These are phyloP conservation scores for Trypanosomatidae sp. DNA, from an alignment of 208 protist species.

Conservation along the genomic window DNA sequence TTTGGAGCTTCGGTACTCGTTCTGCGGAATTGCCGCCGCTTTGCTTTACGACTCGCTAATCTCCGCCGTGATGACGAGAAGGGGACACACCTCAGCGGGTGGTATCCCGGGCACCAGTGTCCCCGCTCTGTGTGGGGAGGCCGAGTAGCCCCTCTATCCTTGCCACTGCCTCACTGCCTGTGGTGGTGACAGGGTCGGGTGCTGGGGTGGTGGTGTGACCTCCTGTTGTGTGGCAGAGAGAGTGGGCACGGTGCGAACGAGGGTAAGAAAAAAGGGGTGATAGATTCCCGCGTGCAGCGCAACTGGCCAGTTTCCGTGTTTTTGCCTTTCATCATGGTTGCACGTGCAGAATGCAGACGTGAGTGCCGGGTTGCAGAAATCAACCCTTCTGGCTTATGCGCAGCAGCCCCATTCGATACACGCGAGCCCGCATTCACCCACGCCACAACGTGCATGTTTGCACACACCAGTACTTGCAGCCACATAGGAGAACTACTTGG, in stretches of 20 bases:
- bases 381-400: not conserved
- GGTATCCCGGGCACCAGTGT: not conserved
- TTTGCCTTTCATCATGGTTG: not conserved
- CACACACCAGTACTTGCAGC: not conserved
- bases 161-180: not conserved
- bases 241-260: not conserved
- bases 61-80: not conserved
- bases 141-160: not conserved
- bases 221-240: not conserved
- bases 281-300: not conserved
- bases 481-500: not conserved
- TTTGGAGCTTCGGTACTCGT: not conserved
- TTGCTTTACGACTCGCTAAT: not conserved
- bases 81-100: not conserved
- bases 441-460: too few species aligned
- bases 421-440: not conserved
- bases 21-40: not conserved
- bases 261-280: not conserved
- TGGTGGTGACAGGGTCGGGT: not conserved
- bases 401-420: not conserved
- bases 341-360: not conserved
- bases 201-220: not conserved
- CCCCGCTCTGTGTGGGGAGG: not conserved
- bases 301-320: not conserved
- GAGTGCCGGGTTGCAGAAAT: not conserved